Percentiles rank a stretch among this genome's conserved stretches.
phyloP scores from a whole-genome alignment of 768 basidiomycete genomes.

The Lactarius sanguifluus region DNA sequence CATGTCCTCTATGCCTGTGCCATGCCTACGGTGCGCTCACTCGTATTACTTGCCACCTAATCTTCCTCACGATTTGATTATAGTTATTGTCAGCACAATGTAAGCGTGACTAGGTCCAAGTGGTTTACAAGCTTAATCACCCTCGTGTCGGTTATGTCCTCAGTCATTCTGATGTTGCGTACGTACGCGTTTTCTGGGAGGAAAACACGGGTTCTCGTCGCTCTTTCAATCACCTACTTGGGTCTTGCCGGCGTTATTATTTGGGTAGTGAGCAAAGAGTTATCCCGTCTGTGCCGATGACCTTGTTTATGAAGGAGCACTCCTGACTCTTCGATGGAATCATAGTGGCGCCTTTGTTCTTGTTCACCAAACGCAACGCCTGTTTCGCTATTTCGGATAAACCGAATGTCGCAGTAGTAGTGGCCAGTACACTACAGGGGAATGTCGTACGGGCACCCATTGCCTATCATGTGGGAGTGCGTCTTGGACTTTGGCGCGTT shows the following conservation, averaged over 20 bases:
- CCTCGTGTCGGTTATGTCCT: not conserved
- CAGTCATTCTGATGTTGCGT: constrained; percentile 29
- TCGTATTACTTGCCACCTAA: not conserved
- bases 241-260: constrained; percentile 9
- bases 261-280: constrained; percentile 15
- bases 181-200: constrained; percentile 27
- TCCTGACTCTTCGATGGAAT: constrained; percentile 7
- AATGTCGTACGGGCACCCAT: too few species aligned
- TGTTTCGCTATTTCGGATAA: constrained; percentile 14
- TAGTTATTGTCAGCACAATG: constrained; percentile 23
- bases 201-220: constrained; percentile 4
- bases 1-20: constrained; percentile 19
- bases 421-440: not conserved
- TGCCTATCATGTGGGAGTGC: constrained; percentile 24
- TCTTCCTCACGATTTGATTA: not conserved
- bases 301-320: too few species aligned
- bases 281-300: constrained; percentile 3
- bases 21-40: constrained; percentile 19
- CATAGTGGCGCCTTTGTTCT: constrained; percentile 6
- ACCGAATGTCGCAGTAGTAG: too few species aligned
- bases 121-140: constrained; percentile 1
- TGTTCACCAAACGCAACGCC: not conserved
- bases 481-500: not conserved
- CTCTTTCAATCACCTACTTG: constrained; percentile 8
- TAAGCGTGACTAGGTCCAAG: not conserved